These are phyloP conservation scores for Begonia peltatifolia DNA, from an alignment of 306 rosid species.

Conservation along the genomic window DNA sequence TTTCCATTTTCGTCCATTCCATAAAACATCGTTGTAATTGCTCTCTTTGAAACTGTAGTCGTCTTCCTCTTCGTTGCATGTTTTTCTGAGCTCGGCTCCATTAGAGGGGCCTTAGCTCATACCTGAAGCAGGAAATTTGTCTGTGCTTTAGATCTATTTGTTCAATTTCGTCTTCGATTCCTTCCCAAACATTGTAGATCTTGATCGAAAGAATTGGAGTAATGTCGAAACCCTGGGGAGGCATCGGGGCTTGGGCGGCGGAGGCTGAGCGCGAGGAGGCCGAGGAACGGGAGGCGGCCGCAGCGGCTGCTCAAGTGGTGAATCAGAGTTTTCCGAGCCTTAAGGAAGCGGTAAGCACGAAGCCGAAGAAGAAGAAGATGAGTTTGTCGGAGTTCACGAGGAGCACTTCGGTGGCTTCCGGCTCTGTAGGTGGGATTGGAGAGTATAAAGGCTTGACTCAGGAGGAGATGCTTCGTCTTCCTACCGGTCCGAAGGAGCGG, in stretches of 20 bases:
- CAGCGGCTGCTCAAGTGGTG: slow-evolving; percentile 20
- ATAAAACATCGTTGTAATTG: too few relatives aligned
- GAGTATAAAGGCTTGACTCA: slow-evolving; percentile 34
- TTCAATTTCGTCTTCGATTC: slow-evolving; percentile 1
- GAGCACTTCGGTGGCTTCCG: slow-evolving; percentile 5
- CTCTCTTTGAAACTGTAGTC: slow-evolving; percentile 8
- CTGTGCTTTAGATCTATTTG: not conserved
- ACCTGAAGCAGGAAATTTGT: not conserved
- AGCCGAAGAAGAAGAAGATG: slow-evolving; percentile 76
- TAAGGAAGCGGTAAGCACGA: slow-evolving; percentile 47
- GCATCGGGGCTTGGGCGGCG: slow-evolving; percentile 91
- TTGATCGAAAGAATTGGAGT: not conserved
- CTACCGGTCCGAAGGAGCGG: slow-evolving; percentile 78
- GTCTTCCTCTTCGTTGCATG: slow-evolving; percentile 25
- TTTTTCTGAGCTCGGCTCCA: slow-evolving; percentile 73
- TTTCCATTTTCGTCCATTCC: too few relatives aligned
- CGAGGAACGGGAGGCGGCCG: slow-evolving; percentile 54
- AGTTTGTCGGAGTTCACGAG: slow-evolving; percentile 18
- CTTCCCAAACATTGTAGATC: slow-evolving; percentile 23
- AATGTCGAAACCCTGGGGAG: slow-evolving; percentile 90
- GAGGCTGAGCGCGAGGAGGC: slow-evolving; percentile 87
- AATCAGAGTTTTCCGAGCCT: slow-evolving; percentile 67
- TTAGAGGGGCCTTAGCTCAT: slow-evolving; percentile 47
- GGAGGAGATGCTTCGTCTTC: slow-evolving; percentile 72
- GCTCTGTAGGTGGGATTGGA: not conserved